Base-by-base conservation (phyloP, 768 basidiomycete species). In the Lactarius sp. region DNA sequence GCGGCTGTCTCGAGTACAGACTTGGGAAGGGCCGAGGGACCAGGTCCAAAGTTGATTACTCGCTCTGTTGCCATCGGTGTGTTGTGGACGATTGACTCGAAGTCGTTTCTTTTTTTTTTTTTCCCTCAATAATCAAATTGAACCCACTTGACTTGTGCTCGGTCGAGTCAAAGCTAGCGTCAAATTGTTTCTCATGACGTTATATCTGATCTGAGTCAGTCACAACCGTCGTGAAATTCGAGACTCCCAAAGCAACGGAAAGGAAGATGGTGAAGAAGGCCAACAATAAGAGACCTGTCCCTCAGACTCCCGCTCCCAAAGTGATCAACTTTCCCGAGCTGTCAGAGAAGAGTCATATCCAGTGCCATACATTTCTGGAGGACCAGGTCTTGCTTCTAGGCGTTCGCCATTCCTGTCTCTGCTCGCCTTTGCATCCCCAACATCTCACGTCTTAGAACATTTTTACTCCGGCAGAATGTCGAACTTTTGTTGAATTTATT, bases 11-110 rank as follows among this genome's bases (percentile, higher is more conserved):
- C 76, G 58, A 99, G 84, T 36, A 98, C 92, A 4, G 85, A 77
- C n/a, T 85, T 81, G 16, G 97, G 97, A 47, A 99, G 80, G 0
- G 91, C 88, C 20, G 94, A 97, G 16, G 97, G 97, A 1, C 97
- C 97, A 56, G 97, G 88, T 56, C 93, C 91, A 74, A 98, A 93
- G 79, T 99, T 98, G 72, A 89, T 82, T 41, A 85, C 81, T 58
- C 93, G 81, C 58, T 71, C 59, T 62, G 78, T 71, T 18, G 80
- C 58, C 79, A 80, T 79, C 66, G 64, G 22, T 18, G 33, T 18
- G 31, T 44, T 7, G 58, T 39, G 27, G 22, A 16, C 20, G 57
- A 52, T 60, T 36, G 52, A 54, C 46, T 55, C 46, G 50, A 55
- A 22, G 22, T 20, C 56, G 41, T 47, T 10, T 14, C 33, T 6